Base-by-base conservation (phyloP, 768 basidiomycete species). In the Candolleomyces eurysporus region DNA sequence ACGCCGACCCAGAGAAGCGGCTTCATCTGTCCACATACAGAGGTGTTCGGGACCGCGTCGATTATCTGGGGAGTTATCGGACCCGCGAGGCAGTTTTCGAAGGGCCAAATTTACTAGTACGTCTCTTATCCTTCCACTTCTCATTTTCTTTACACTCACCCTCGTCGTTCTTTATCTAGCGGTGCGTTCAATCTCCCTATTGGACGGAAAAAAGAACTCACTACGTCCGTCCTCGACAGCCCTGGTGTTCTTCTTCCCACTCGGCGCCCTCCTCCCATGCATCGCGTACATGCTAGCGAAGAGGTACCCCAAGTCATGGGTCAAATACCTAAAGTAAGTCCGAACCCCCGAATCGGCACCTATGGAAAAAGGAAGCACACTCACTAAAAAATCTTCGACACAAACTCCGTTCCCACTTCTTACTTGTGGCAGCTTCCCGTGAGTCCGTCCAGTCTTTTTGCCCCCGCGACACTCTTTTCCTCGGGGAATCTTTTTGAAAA, bases 11-110 rank as follows among this genome's bases (percentile, higher is more conserved):
- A 90, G 72, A 74, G 70, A 66, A 80, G 86, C 65, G 82, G 83
- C 21, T 92, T 91, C 72, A 87, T 84, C 58, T 92, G 91, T 69
- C 89, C 90, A 0, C 70, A 59, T 11, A 88, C 88, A 5, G 77
- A 86, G 62, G 88, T 91, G 9, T 92, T 93, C 71, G 90, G 89
- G 40, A 90, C 89, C 2, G 91, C 91, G n/a, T 85, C 84, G 59
- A 83, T 93, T 63, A 82, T 93, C 63, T 92, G 87, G 87, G 90
- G 92, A 62, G 88, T 91, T 63, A 90, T 94, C 60, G 91, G 92
- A 1, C 92, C 92, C 5, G 76, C 74, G 36, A 79, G 84, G n/a
- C 81, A 86, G 69, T 93, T 90, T 78, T 88, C 84, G 2, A 53
- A 75, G n/a, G 90, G 89, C 9, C 82, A 84, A 68, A 75, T 86